Percentiles rank a stretch among this genome's conserved stretches.
phyloP scores from a whole-genome alignment of 352 stramenopile genomes.

The Phytophthora nicotianae region DNA sequence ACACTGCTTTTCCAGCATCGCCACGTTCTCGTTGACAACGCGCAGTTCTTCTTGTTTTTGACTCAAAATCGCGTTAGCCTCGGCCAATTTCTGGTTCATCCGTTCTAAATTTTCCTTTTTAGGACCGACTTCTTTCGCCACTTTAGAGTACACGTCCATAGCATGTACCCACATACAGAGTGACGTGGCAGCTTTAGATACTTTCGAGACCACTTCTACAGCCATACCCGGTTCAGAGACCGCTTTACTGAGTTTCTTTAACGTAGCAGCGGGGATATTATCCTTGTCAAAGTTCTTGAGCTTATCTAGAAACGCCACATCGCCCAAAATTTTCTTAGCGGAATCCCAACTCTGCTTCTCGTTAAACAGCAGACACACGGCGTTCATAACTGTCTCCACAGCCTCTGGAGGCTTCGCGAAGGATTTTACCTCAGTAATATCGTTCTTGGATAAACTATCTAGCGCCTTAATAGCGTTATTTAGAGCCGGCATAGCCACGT shows the following conservation, averaged over 20 bases:
- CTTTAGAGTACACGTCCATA: conserved; percentile 95
- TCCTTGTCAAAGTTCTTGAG: conserved; percentile 95
- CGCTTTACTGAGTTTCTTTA: conserved; percentile 92
- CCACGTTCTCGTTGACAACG: conserved; percentile 91
- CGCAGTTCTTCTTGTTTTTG: conserved; percentile 91
- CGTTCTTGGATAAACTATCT: conserved; percentile 91
- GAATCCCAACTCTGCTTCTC: conserved; percentile 93
- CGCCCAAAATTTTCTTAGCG: conserved; percentile 91
- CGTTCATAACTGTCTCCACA: conserved; percentile 95
- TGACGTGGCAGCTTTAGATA: conserved; percentile 90
- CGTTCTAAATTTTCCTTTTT: conserved; percentile 92
- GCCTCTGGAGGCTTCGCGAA: conserved; percentile 93
- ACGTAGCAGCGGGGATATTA: conserved; percentile 86
- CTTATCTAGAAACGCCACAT: conserved; percentile 90
- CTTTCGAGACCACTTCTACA: conserved; percentile 92
- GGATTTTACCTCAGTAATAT: conserved; percentile 95
- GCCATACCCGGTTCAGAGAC: conserved; percentile 87
- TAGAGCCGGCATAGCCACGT: conserved; percentile 92
- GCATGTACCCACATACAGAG: conserved; percentile 95
- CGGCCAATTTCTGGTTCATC: conserved; percentile 91
- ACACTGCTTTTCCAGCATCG: conserved; percentile 88
- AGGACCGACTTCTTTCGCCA: conserved; percentile 93
- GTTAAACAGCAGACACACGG: conserved; percentile 93
- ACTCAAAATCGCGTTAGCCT: conserved; percentile 86
- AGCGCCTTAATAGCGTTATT: conserved; percentile 91